phyloP scores from a whole-genome alignment of 148 eudicot species.

The Camellia lanceoleosa region DNA sequence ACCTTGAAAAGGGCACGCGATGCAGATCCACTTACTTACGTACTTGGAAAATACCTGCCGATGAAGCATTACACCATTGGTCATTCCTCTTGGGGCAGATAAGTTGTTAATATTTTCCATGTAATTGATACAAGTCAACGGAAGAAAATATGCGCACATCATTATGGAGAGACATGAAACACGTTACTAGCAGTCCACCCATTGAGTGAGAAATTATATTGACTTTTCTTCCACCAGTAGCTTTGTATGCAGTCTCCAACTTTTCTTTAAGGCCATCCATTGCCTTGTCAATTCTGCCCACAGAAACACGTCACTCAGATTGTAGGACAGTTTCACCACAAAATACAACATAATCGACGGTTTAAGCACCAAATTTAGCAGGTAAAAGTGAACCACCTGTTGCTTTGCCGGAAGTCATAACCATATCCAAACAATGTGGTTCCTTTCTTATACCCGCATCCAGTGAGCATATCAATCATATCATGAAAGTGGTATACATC shows the following conservation, averaged over 20 bases:
- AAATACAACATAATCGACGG: not conserved
- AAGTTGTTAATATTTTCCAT: too few species aligned
- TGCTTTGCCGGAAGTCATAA: constrained; percentile 96
- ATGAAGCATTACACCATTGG: too few species aligned
- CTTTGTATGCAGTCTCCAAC: constrained; percentile 70
- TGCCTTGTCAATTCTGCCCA: constrained; percentile 60
- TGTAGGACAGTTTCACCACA: not conserved
- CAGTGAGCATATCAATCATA: constrained; percentile 89
- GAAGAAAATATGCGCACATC: constrained; percentile 6
- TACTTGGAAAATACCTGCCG: too few species aligned
- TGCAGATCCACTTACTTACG: constrained; percentile 62
- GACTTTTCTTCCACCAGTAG: constrained; percentile 83
- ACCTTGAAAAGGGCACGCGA: constrained; percentile 99
- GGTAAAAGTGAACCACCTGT: constrained; percentile 53
- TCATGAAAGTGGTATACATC: constrained; percentile 93
- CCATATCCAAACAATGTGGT: constrained; percentile 92
- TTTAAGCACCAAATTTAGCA: not conserved
- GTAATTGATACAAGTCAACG: too few species aligned
- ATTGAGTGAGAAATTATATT: constrained; percentile 94
- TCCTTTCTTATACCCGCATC: constrained; percentile 86
- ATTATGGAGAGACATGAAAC: constrained; percentile 69
- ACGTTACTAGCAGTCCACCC: constrained; percentile 85
- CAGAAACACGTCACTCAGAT: not conserved
- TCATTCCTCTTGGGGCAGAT: too few species aligned
- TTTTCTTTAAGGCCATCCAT: constrained; percentile 78